Conservation (phyloP, 1,284 basidiomycete species). For the Phellinidium pouzarii region DNA sequence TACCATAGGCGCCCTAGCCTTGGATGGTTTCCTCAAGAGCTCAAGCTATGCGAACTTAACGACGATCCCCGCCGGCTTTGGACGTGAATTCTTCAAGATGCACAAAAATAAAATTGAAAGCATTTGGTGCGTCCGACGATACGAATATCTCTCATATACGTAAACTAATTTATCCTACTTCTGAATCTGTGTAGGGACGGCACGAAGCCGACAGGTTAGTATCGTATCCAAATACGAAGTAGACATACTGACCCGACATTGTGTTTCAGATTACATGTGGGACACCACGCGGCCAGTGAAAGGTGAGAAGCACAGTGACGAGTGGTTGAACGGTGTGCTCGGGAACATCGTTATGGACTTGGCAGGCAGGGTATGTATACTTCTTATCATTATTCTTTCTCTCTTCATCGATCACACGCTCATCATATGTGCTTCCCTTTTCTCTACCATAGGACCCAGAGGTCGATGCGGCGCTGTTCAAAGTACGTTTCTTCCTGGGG, state of each 20-base stretch:
- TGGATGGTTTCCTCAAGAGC: conserved; percentile 9
- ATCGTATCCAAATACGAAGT: not conserved
- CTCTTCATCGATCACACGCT: too few relatives aligned
- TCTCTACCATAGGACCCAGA: conserved; percentile 3
- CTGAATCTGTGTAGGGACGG: conserved; percentile 3
- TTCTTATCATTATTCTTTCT: not conserved
- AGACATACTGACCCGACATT: not conserved
- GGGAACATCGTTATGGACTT: not conserved
- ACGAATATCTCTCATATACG: not conserved
- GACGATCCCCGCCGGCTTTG: not conserved
- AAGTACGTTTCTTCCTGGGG: conserved; percentile 15
- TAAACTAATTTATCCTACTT: not conserved
- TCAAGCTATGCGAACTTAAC: not conserved
- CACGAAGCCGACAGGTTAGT: conserved; percentile 10
- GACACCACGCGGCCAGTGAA: conserved; percentile 3
- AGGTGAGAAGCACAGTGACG: conserved; percentile 1
- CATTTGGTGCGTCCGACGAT: conserved; percentile 7
- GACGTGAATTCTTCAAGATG: conserved; percentile 2
- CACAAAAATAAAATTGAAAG: conserved; percentile 1
- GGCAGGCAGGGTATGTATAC: not conserved
- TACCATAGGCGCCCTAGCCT: conserved; percentile 11
- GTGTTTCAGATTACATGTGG: conserved; percentile 1
- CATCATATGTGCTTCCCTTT: not conserved
- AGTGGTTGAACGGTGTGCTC: not conserved
- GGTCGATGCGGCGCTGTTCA: conserved; percentile 6